These are phyloP conservation scores for Penicillium psychrosexuale DNA, from an alignment of 2,329 filamentous ascomycete genomes.

Conservation along the genomic window DNA sequence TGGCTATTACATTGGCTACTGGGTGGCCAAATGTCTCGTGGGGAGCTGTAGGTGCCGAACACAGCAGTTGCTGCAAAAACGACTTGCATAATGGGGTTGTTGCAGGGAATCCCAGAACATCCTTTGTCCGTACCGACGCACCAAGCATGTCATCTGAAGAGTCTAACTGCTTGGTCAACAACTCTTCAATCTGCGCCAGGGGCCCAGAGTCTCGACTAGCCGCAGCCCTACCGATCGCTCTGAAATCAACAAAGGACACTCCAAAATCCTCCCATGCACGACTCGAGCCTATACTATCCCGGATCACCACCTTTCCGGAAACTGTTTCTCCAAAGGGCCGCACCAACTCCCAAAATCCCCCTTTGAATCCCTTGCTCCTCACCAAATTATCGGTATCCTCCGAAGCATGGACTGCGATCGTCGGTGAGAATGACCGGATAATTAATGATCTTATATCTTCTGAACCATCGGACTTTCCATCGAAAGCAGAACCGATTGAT, in stretches of 20 bases:
- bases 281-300: conserved; percentile 84
- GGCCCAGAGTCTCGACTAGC: conserved; percentile 39
- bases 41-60: conserved; percentile 70
- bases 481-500: conserved; percentile 47
- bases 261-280: conserved; percentile 85
- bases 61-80: conserved; percentile 79
- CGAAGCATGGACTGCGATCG: conserved; percentile 83
- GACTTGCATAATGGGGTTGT: conserved; percentile 80
- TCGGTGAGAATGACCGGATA: conserved; percentile 80
- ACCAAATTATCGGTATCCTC: conserved; percentile 78
- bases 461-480: conserved; percentile 51
- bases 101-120: conserved; percentile 32
- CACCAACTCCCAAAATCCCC: conserved; percentile 79
- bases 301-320: conserved; percentile 80
- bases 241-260: conserved; percentile 74
- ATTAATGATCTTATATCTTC: conserved; percentile 65
- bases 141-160: conserved; percentile 62
- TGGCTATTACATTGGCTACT: conserved; percentile 89
- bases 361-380: conserved; percentile 76
- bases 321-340: conserved; percentile 88
- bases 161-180: conserved; percentile 74
- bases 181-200: conserved; percentile 66
- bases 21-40: conserved; percentile 95
- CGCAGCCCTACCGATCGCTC: conserved; percentile 40
- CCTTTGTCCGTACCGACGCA: conserved; percentile 29